Base-by-base conservation (phyloP, 2,329 filamentous ascomycete species). In the Stagonosporopsis vannaccii region DNA sequence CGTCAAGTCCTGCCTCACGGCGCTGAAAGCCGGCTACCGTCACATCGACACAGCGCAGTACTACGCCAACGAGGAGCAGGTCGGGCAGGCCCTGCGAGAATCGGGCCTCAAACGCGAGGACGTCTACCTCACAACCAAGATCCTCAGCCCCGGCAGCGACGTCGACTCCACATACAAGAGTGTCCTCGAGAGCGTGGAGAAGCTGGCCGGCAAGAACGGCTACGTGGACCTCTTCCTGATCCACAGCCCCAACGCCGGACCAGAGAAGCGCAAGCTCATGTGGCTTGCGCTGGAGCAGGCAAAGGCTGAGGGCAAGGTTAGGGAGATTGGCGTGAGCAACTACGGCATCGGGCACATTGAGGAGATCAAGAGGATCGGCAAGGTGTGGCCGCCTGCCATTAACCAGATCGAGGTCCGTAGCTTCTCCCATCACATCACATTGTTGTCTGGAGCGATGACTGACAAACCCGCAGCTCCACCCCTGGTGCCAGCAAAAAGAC, bases 171-270 rank as follows among this genome's bases (percentile, higher is more conserved):
- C 84, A 6, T 89, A 90, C 68, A 69, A 83, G 56, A 84, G 81
- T 58, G 77, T 85, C 12, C 65, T 85, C 19, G 83, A 85, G 6
- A 90, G 87, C 62, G 85, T 91, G 30, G 77, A 83, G 62, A 88
- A 86, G 72, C 81, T 90, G 36, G 60, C 60, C 30, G 80, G 75
- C 3, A 72, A 81, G 5, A 69, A 82, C 43, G 87, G 87, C 45
- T 90, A 90, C 69, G 85, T 90, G 4, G 89, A 92, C 75, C 70
- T 91, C 39, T 88, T 91, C 64, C 76, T 92, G 54, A 87, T 92
- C 50, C 89, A 92, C 71, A 85, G 83, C 55, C 82, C 88, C 12
- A 83, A 80, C 28, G 81, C 80, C 3, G 86, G 87, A 0, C 72
- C 78, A 2, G 77, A 80, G 19, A 81, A 80, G 12, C 78, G 87